A percentile compares a stretch with the other conserved stretches of the same genome.
Conservation (phyloP, 306 rosid species). For the Acacia confusa region DNA sequence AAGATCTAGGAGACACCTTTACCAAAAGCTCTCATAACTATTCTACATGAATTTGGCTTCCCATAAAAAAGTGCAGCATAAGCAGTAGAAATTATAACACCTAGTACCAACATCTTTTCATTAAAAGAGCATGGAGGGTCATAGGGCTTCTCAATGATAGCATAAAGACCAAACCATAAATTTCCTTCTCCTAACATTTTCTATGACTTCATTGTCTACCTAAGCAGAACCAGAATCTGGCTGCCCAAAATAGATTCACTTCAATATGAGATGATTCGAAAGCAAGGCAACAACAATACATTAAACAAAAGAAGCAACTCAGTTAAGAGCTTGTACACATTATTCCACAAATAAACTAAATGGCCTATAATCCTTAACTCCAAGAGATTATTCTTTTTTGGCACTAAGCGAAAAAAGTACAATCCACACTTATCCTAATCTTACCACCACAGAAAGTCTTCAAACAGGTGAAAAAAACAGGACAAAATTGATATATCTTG, state of each 20-base stretch:
- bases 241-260: neutral
- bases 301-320: neutral
- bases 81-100: neutral
- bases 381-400: neutral
- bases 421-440: neutral
- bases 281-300: neutral
- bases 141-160: neutral
- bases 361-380: neutral
- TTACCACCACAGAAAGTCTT: neutral
- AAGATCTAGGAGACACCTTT: neutral
- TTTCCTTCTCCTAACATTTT: neutral
- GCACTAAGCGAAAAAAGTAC: neutral
- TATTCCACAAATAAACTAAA: neutral
- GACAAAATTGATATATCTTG: neutral
- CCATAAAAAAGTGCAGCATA: neutral
- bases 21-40: neutral
- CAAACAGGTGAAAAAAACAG: neutral
- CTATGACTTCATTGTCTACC: neutral
- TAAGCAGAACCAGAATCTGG: neutral
- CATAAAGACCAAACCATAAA: neutral
- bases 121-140: neutral
- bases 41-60: neutral
- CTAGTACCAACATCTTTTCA: neutral
- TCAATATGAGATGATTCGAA: neutral
- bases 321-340: neutral